Base-by-base conservation (phyloP, 2,329 filamentous ascomycete species). In the Scytalidium sp. region DNA sequence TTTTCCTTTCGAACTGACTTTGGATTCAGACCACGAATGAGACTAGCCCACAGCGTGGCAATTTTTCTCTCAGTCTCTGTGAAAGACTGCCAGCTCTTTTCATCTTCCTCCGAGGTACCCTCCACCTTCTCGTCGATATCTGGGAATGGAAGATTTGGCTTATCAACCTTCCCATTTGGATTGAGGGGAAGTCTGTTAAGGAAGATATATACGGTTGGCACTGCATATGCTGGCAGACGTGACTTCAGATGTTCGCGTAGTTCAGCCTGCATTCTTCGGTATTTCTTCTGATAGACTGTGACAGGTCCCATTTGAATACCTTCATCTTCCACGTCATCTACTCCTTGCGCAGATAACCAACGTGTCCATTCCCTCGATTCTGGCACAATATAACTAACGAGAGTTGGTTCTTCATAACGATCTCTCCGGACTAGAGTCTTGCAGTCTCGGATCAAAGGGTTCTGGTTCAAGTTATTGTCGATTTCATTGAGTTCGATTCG, bases 401-500 rank as follows among this genome's bases (percentile, higher is more conserved):
- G 75, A 0, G 81, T 93, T 15, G 84, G 87, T 67, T 97, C 93
- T 67, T 96, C 90, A 64, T 91, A 83, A 60, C 85, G 85, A 69
- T 96, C 86, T 69, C 90, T 83, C 67, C 90, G 82, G 3, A 97
- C 83, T 2, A 97, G 73, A 0, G 93, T 97, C 58, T 90, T 85
- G 68, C 88, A 90, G 57, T 97, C 93, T 39, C 90, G 80, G 20
- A 97, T 81, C 20, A 95, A 71, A 1, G 81, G 83, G 69, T 89
- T 82, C 41, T 84, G 79, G 47, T 83, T 87, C 43, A 97, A 73
- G 66, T 96, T 86, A 40, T 78, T 87, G 67, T 97, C 92, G 58
- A 97, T 97, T 58, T 97, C 94, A 55, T 87, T 87, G 42, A 97
- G 83, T 71, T 99, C 94, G 58, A 99, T 96, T 53, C 93, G 81